Evolutionary conservation across 2,329 filamentous ascomycete species (phyloP), one percentile per base, ranked within the genome.

Genomic region (Diaporthe batatas): DNA sequence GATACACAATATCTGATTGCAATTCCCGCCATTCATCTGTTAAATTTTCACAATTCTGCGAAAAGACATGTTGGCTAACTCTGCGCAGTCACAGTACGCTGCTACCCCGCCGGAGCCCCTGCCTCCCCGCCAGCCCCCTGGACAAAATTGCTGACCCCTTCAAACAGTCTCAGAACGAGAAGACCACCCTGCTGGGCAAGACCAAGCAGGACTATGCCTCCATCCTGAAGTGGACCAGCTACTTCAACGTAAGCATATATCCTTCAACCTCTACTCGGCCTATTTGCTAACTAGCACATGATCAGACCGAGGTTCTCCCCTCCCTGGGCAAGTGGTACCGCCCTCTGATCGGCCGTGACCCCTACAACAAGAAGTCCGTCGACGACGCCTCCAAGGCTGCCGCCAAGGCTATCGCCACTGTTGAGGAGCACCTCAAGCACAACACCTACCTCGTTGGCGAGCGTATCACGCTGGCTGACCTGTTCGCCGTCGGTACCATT

Each of bases 201-300:
- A 99, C 95, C 88, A 99, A 99, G 93, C 96, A 99, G 90, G 96
- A 99, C 84, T 96, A 98, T 86, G 96, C 96, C 80, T 95, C 95
- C 79, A 99, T 99, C 85, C 90, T 99, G 83, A 94, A 93, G 86
- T 99, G 96, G 96, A 92, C 98, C 92, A 98, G 96, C 77, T 98
- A 92, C 87, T 93, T 93, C 91, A 99, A 98, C 91, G 73, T 73
- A 73, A 6, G 73, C 42, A 34, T 21, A n/a, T 8, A 21, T 21
- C 23, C 14, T 29, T 8, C 8, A 10, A 34, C 34, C 7, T 16
- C 21, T 44, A 3, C 14, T 39, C 64, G 47, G 25, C 18, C 29
- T 34, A 36, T 8, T n/a, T 51, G 49, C 73, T 74, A 42, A 73
- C n/a, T 25, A 49, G 54, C 18, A 55, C 16, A 29, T 25, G 67